phyloP scores from a whole-genome alignment of 1,139 yeast species.

The Magnusiomyces fungicola region DNA sequence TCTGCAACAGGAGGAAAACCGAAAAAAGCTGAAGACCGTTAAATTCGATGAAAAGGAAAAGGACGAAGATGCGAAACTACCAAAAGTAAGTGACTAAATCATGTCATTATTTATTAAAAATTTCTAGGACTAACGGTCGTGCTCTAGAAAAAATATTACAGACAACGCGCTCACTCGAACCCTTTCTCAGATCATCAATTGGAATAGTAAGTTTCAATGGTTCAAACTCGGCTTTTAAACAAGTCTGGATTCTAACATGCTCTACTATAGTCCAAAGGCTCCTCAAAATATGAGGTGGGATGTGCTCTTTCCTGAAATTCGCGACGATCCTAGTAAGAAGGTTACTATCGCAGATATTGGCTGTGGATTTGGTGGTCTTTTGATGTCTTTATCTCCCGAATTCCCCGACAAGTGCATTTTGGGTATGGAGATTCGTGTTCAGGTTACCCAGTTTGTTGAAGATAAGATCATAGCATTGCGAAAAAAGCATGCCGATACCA shows the following conservation, averaged over 20 bases:
- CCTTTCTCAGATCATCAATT: slow-evolving; percentile 93
- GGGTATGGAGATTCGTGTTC: slow-evolving; percentile 97
- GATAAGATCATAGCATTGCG: slow-evolving; percentile 89
- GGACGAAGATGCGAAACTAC: slow-evolving; percentile 28
- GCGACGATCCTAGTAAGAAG: slow-evolving; percentile 32
- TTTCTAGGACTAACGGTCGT: too few species aligned
- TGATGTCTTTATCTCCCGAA: slow-evolving; percentile 70
- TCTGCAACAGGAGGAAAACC: slow-evolving; percentile 34
- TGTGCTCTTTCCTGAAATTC: slow-evolving; percentile 52
- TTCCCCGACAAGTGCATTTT: slow-evolving; percentile 67
- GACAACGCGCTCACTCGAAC: slow-evolving; percentile 97
- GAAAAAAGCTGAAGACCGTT: slow-evolving; percentile 31
- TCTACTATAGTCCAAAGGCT: slow-evolving; percentile 43
- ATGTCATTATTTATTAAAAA: too few species aligned
- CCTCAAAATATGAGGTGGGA: slow-evolving; percentile 90
- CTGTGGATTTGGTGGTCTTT: slow-evolving; percentile 94
- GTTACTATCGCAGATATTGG: slow-evolving; percentile 96
- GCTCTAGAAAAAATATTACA: slow-evolving; percentile 70
- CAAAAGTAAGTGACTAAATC: slow-evolving; percentile 23
- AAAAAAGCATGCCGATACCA: slow-evolving; percentile 38
- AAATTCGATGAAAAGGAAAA: slow-evolving; percentile 26
- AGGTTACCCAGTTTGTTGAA: slow-evolving; percentile 94
- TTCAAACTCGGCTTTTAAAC: not conserved
- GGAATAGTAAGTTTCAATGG: slow-evolving; percentile 44
- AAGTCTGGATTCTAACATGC: too few species aligned